A percentile compares a stretch with the other conserved stretches of the same genome.
Conservation (phyloP, 345 rosid genomes). For the Murraya paniculata region DNA sequence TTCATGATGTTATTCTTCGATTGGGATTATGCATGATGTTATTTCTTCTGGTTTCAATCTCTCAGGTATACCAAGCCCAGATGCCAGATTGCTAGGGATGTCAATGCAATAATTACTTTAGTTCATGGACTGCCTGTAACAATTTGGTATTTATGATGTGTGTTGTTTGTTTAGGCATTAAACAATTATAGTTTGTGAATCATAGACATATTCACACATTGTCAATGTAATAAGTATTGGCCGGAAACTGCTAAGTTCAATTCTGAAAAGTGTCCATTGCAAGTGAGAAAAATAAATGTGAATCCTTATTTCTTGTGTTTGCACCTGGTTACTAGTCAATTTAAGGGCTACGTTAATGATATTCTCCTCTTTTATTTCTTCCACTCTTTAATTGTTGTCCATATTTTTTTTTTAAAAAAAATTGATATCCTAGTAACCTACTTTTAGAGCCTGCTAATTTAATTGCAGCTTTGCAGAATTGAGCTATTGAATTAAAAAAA, state of each 20-base stretch:
- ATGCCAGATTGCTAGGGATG: neutral
- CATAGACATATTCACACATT: neutral
- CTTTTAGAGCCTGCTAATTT: too few relatives aligned
- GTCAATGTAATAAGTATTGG: neutral
- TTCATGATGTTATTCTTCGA: neutral
- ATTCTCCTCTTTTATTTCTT: too few relatives aligned
- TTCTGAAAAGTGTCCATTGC: neutral
- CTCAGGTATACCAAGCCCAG: neutral
- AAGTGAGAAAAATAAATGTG: too few relatives aligned
- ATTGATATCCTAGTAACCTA: too few relatives aligned
- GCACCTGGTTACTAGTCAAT: too few relatives aligned
- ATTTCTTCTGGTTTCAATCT: neutral
- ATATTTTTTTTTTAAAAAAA: too few relatives aligned
- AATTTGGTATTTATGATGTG: too few relatives aligned
- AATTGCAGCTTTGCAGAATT: too few relatives aligned
- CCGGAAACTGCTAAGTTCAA: neutral
- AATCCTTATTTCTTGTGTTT: too few relatives aligned
- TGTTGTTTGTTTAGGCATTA: neutral
- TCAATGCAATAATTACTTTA: neutral
- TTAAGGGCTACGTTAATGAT: too few relatives aligned
- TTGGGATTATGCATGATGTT: neutral
- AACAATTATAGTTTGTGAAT: neutral
- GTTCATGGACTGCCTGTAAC: neutral
- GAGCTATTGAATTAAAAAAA: too few relatives aligned
- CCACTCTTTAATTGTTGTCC: too few relatives aligned